Base-by-base conservation (phyloP, 1,284 basidiomycete species). In the Ustilago shanxiensis region DNA sequence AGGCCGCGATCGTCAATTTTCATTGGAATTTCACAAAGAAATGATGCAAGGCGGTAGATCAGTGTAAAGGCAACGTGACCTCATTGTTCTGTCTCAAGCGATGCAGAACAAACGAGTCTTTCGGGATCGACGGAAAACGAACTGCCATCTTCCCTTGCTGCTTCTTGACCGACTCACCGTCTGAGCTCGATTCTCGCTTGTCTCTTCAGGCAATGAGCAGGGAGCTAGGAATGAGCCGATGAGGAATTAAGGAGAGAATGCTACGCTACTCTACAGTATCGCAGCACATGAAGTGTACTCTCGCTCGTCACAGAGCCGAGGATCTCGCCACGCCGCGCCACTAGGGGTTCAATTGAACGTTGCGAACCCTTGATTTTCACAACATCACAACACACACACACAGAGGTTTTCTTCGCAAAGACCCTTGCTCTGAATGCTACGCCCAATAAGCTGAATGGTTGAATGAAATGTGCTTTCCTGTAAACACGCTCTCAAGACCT, bases 331-430 rank as follows among this genome's bases (percentile, higher is more conserved):
- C 6, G 26, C 26, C 13, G 28, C 22, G 16, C 24, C 26, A 28
- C 26, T 14, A 49, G n/a, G 22, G 22, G n/a, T 47, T 24, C 44
- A 22, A 22, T 24, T 14, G n/a, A n/a, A n/a, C 20, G 8, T 14
- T 20, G 18, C 37, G 44, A 47, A n/a, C 44, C 44, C 44, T 47
- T 47, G 44, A 47, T 47, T 47, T 20, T 14, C 44, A 45, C 49
- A 29, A 28, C 49, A 52, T 28, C 18, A 52, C 51, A 1, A 52
- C 51, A 33, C n/a, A n/a, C n/a, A n/a, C n/a, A 52, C 51, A 52
- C 18, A 52, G 20, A 11, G 5, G 6, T 5, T 52, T 52, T 52
- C 31, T 52, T 44, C 20, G 41, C 51, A 33, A 52, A 28, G 26
- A 52, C 51, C 51, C 51, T 52, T 22, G 26, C 8, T 33, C n/a